Base-by-base conservation (phyloP, 257 asterid species). In the Fraxinus excelsior region DNA sequence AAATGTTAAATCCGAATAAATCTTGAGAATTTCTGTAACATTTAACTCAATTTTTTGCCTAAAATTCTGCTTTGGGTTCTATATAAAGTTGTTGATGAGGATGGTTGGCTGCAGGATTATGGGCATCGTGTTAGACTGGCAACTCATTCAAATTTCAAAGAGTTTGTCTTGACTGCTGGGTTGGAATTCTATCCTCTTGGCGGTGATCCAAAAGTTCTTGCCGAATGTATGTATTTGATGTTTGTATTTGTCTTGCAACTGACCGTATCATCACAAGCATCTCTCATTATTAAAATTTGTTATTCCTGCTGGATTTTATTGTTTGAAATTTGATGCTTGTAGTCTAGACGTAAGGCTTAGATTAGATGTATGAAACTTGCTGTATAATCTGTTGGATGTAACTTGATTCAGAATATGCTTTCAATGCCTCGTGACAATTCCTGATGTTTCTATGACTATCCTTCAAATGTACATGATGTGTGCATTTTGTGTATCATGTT, bases 121-220 rank as follows among this genome's bases (percentile, higher is more conserved):
- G 99, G 97, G 9, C 97, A 94, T 79, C 96, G 97, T 78, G 96
- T 94, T 53, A 89, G 99, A 85, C 85, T 92, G 87, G 99, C 99
- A 16, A 92, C 96, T 76, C 99, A 94, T 84, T 90, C 94, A 82
- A 94, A 94, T 87, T 94, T 94, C 84, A 92, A 90, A 83, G 99
- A 92, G 90, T 94, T 94, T 85, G 99, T 94, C 82, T 74, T 94
- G 92, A 85, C 97, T 66, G 84, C 99, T 71, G 97, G 99, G 72
- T 85, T 94, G 93, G 99, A 94, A 84, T 94, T 92, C 81, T 91
- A 91, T 90, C 97, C 99, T 78, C 96, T 94, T 14, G 97, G 99
- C 7, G 99, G 96, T 31, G 99, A 94, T 86, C 99, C 99, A 71
- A 91, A 89, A 91, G 88, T 92, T 85, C 97, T 94, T 81, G 99